These are phyloP conservation scores for Colletotrichum sp. DNA, from an alignment of 2,329 filamentous ascomycete genomes.

Conservation along the genomic window DNA sequence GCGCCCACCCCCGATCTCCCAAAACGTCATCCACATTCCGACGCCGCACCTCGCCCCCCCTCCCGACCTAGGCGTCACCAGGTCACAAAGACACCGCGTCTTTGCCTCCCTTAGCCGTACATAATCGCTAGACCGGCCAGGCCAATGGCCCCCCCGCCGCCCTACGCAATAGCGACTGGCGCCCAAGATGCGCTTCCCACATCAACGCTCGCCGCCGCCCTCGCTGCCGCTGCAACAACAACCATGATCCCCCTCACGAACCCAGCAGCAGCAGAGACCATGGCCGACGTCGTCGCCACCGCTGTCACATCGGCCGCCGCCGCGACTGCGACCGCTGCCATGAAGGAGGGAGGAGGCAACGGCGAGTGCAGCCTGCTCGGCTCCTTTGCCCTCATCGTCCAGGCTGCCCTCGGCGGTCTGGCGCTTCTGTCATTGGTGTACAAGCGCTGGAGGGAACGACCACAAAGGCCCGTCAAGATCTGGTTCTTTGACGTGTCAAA, in stretches of 20 bases:
- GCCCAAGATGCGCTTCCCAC: constrained; percentile 12
- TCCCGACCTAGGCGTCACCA: constrained; percentile 9
- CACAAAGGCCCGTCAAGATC: constrained; percentile 91
- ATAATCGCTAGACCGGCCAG: not conserved
- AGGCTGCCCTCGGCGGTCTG: constrained; percentile 82
- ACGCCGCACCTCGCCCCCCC: not conserved
- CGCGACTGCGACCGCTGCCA: constrained; percentile 29
- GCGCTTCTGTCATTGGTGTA: constrained; percentile 87
- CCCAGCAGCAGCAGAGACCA: constrained; percentile 13
- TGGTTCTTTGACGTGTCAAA: constrained; percentile 99
- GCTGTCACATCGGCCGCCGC: constrained; percentile 33
- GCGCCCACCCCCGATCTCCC: not conserved
- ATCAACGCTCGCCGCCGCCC: constrained; percentile 9
- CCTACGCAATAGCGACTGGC: constrained; percentile 17
- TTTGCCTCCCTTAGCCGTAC: constrained; percentile 6
- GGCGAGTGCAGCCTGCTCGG: constrained; percentile 89
- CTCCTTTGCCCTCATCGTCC: constrained; percentile 88
- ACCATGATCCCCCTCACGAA: constrained; percentile 13
- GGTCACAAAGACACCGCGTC: constrained; percentile 8
- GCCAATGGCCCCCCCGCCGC: constrained; percentile 19
- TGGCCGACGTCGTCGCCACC: constrained; percentile 30
- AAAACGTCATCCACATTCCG: constrained; percentile 20
- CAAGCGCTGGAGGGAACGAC: constrained; percentile 91
- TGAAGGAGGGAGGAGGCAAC: constrained; percentile 37
- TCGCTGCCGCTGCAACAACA: constrained; percentile 7